Conservation (phyloP, 805 yeast genomes). For the Saccharomycopsis amapae region DNA sequence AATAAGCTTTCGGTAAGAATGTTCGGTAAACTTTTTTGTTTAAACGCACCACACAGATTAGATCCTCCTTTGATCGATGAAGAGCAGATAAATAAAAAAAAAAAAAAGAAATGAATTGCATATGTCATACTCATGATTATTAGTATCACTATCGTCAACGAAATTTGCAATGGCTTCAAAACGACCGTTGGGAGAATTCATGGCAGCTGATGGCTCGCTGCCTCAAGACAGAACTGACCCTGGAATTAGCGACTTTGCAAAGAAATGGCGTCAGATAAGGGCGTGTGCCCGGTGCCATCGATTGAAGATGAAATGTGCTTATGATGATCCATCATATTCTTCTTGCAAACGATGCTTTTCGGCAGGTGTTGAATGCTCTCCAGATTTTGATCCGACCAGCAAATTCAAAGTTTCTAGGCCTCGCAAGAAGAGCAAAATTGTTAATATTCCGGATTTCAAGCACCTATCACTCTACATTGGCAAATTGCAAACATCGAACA, state of each 20-base stretch:
- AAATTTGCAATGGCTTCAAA: too few relatives aligned
- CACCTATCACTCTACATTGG: slow-evolving; percentile 9
- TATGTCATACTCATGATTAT: too few relatives aligned
- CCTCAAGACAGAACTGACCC: background rate
- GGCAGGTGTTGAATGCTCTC: slow-evolving; percentile 40
- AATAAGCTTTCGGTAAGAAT: too few relatives aligned
- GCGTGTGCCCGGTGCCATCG: slow-evolving; percentile 54
- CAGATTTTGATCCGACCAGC: slow-evolving; percentile 44
- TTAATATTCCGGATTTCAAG: slow-evolving; percentile 19
- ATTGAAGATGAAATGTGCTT: slow-evolving; percentile 45
- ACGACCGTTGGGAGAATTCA: slow-evolving; percentile 2
- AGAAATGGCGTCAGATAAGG: slow-evolving; percentile 38
- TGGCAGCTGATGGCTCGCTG: background rate
- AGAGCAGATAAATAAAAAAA: too few relatives aligned
- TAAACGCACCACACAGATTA: too few relatives aligned
- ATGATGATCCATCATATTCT: slow-evolving; percentile 37
- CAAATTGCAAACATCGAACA: slow-evolving; percentile 5
- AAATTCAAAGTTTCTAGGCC: slow-evolving; percentile 34
- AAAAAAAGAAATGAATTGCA: too few relatives aligned
- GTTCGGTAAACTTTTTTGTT: too few relatives aligned
- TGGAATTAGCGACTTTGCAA: slow-evolving; percentile 30
- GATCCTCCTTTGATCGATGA: too few relatives aligned
- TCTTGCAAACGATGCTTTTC: slow-evolving; percentile 42
- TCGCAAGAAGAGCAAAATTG: slow-evolving; percentile 27
- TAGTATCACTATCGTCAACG: too few relatives aligned